These are phyloP conservation scores for Picochlorum sp. DNA, from an alignment of 139 green algal species.

Conservation along the genomic window DNA sequence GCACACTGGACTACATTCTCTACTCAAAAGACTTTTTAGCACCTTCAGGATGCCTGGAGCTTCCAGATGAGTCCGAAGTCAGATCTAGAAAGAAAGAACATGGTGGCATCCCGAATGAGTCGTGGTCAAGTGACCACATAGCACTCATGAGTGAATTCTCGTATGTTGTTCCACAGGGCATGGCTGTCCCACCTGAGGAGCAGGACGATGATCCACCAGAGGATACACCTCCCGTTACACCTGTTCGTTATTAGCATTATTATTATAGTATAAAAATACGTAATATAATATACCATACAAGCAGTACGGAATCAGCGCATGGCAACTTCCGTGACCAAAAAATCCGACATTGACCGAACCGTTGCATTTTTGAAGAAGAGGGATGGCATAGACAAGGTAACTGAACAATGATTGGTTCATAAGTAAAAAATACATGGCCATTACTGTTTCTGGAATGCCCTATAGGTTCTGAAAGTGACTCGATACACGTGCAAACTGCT, in stretches of 20 bases:
- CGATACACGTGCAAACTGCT: slow-evolving; percentile 57
- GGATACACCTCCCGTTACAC: neutral
- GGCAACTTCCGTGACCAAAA: neutral
- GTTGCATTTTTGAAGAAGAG: slow-evolving; percentile 59
- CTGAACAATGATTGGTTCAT: neutral
- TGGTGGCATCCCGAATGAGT: slow-evolving; percentile 73
- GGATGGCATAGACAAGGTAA: slow-evolving; percentile 75
- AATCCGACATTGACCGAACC: slow-evolving; percentile 44
- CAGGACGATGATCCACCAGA: neutral
- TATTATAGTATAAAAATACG: neutral
- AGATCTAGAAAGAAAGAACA: slow-evolving; percentile 16
- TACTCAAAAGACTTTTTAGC: slow-evolving; percentile 72
- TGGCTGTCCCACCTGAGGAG: neutral
- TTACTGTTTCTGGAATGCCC: neutral
- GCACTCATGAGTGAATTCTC: slow-evolving; percentile 86
- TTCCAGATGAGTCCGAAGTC: slow-evolving; percentile 69
- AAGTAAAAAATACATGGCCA: neutral
- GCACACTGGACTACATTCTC: slow-evolving; percentile 95
- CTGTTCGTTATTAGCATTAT: slow-evolving; percentile 5
- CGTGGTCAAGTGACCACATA: slow-evolving; percentile 84
- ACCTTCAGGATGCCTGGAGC: slow-evolving; percentile 77
- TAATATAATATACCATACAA: neutral
- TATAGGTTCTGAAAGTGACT: slow-evolving; percentile 51
- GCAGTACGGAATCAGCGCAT: neutral
- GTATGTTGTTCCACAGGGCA: slow-evolving; percentile 28